phyloP scores from a whole-genome alignment of 208 protist species.

The Wallacemonas sp. region DNA sequence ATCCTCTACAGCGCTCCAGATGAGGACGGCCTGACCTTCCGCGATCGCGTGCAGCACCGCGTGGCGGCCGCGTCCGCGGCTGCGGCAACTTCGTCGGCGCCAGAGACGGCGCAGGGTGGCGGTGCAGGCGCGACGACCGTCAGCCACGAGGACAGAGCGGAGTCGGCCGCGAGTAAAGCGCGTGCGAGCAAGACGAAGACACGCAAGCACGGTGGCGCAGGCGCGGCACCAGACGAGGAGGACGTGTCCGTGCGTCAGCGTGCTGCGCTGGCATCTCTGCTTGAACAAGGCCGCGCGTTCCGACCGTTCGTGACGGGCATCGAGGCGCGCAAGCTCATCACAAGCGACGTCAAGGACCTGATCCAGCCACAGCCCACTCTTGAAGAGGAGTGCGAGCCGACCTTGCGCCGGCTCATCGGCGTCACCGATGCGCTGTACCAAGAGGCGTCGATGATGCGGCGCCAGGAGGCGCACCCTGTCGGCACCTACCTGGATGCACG shows the following conservation, averaged over 20 bases:
- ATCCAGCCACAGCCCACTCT: slow-evolving; percentile 66
- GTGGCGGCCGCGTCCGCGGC: not conserved
- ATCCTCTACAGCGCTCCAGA: slow-evolving; percentile 81
- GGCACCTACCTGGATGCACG: slow-evolving; percentile 57
- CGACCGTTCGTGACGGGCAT: slow-evolving; percentile 70
- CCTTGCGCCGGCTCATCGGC: slow-evolving; percentile 65
- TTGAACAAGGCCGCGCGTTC: slow-evolving; percentile 47
- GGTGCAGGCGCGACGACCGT: too few species aligned
- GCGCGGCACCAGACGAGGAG: slow-evolving; percentile 4
- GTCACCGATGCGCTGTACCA: slow-evolving; percentile 56
- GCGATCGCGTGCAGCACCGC: slow-evolving; percentile 28
- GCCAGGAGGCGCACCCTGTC: slow-evolving; percentile 29
- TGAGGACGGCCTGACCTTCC: slow-evolving; percentile 62
- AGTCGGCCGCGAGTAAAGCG: not conserved
- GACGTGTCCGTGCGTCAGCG: slow-evolving; percentile 21
- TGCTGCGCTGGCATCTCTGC: slow-evolving; percentile 10
- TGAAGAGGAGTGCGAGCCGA: slow-evolving; percentile 51
- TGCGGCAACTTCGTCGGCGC: too few species aligned
- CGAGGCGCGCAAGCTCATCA: slow-evolving; percentile 56
- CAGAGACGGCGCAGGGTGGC: too few species aligned
- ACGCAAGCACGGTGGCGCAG: slow-evolving; percentile 20
- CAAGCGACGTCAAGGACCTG: slow-evolving; percentile 25
- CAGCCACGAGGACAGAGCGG: too few species aligned
- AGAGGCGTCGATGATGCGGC: slow-evolving; percentile 31
- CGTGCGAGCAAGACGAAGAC: slow-evolving; percentile 13